Base-by-base conservation (phyloP, 257 asterid species). In the Vinca minor region DNA sequence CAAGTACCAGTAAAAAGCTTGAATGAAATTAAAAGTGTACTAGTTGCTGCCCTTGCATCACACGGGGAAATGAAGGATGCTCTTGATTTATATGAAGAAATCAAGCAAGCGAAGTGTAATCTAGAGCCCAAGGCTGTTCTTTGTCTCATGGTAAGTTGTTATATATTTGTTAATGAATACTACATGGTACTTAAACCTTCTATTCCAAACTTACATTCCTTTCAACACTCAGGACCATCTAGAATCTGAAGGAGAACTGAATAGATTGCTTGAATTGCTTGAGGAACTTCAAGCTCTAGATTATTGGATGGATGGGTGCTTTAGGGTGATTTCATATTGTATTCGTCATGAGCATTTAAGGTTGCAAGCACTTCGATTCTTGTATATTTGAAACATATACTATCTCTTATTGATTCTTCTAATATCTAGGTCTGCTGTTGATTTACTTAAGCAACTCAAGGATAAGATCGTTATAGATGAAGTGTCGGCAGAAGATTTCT, bases 1-100 rank as follows among this genome's bases (percentile, higher is more conserved):
- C 63, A 63, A 65, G 64, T 89, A 68, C 85, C 80, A 25, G 78
- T 47, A 28, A 83, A 85, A 84, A 46, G 69, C 82, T 74, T 79
- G 52, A 84, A 78, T 73, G 92, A 81, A 64, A 66, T 89, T 66
- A 87, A 75, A 79, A 74, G 86, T 74, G 92, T 66, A 71, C 91
- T 89, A 53, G 77, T 87, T 62, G 82, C 85, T 14, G 96, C 97
- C 70, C 94, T 93, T 81, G 96, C 99, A 65, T 79, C 91, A 42
- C 86, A 85, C 20, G 96, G 94, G 56, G 81, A 83, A 74, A 46
- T 84, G 44, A 73, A 91, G 64, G 86, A 76, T 72, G 99, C 99
- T 65, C 83, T 87, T 62, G 52, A 71, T 32, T 35, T 89, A 55
- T 85, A 85, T 58, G 85, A 82, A 76, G 92, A 86, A 76, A 83